These are phyloP conservation scores for Purpureocillium takamizusanense DNA, from an alignment of 2,329 filamentous ascomycete species.

Conservation along the genomic window DNA sequence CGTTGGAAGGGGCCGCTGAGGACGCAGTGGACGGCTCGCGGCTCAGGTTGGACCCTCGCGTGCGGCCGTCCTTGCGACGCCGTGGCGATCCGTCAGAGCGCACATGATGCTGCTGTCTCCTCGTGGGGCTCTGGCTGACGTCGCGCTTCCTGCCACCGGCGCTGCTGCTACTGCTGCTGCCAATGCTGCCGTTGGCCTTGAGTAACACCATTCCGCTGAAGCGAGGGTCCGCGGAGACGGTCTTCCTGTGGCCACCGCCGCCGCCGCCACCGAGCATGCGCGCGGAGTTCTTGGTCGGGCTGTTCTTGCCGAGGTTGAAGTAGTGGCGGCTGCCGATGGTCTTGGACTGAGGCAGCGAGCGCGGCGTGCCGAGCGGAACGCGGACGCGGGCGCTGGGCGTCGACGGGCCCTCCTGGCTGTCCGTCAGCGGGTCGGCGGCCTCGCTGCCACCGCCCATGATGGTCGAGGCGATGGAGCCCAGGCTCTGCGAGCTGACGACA, in stretches of 20 bases:
- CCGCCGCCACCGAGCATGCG: neutral
- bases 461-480: slow-evolving; percentile 24
- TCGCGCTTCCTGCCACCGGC: slow-evolving; percentile 9
- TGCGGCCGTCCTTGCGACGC: slow-evolving; percentile 7
- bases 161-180: no score
- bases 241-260: slow-evolving; percentile 7
- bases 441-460: slow-evolving; percentile 3
- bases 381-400: no score
- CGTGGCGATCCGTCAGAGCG: slow-evolving; percentile 8
- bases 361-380: slow-evolving; percentile 20
- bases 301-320: slow-evolving; percentile 29
- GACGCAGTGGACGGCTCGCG: slow-evolving; percentile 7
- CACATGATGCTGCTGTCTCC: slow-evolving; percentile 3
- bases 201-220: neutral
- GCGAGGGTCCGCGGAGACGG: slow-evolving; percentile 2
- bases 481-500: slow-evolving; percentile 35
- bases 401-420: no score
- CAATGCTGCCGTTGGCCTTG: no score
- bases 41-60: slow-evolving; percentile 10
- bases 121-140: slow-evolving; percentile 8
- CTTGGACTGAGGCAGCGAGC: slow-evolving; percentile 12
- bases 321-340: slow-evolving; percentile 35
- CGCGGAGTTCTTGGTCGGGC: slow-evolving; percentile 7
- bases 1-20: neutral
- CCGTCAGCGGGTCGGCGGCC: slow-evolving; percentile 26